Conservation (phyloP, 1,284 basidiomycete genomes). For the Apiotrichum porosum region DNA sequence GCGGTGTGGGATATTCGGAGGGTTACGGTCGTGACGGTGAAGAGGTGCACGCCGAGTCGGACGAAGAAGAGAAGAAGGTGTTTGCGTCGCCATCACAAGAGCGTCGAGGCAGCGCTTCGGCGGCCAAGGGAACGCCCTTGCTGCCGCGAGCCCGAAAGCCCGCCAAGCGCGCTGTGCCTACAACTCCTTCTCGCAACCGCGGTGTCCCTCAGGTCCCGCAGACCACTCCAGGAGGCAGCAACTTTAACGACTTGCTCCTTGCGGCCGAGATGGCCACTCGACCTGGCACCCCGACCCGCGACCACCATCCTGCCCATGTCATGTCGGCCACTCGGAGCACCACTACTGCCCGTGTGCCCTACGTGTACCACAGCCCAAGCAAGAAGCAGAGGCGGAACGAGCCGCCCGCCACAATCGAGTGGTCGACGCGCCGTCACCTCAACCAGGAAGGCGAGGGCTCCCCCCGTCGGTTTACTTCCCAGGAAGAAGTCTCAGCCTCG, state of each 20-base stretch:
- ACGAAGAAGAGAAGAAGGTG: constrained; percentile 16
- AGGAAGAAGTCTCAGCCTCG: constrained; percentile 19
- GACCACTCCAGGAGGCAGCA: constrained; percentile 44
- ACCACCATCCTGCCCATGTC: constrained; percentile 2
- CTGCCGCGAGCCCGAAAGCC: constrained; percentile 29
- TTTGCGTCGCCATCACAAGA: background rate
- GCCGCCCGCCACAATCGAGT: constrained; percentile 18
- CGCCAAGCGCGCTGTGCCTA: constrained; percentile 24
- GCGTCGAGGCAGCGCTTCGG: background rate
- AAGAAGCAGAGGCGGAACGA: constrained; percentile 21
- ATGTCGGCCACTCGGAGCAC: constrained; percentile 35
- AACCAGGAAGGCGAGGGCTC: constrained; percentile 8
- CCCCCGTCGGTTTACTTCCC: background rate
- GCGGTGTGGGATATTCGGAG: constrained; percentile 42
- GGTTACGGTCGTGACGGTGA: constrained; percentile 35
- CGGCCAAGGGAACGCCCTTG: constrained; percentile 18
- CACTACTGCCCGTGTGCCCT: constrained; percentile 10
- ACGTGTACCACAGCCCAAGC: constrained; percentile 20
- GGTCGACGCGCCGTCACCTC: constrained; percentile 12
- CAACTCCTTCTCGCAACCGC: constrained; percentile 27
- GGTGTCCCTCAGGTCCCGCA: constrained; percentile 18
- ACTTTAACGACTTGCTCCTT: constrained; percentile 41
- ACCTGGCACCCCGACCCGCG: constrained; percentile 33
- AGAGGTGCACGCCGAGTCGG: constrained; percentile 10
- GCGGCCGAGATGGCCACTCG: constrained; percentile 44